Evolutionary conservation across 1,139 yeast species (phyloP).

Genomic region (Geotrichum bryndzae): DNA sequence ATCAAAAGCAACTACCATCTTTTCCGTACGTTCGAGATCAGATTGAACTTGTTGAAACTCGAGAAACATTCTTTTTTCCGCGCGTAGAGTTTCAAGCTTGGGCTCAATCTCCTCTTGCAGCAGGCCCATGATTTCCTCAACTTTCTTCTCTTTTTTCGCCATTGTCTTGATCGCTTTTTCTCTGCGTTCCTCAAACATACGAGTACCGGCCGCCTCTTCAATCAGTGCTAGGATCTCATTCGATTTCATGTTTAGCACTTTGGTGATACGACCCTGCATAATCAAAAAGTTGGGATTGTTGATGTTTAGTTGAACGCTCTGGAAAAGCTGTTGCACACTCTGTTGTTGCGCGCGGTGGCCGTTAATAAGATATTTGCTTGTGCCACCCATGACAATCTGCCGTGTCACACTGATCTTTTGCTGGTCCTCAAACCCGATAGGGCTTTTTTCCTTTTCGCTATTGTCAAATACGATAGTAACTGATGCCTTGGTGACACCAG

Average conservation of each 20-base stretch:
- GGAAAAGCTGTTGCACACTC: constrained; percentile 83
- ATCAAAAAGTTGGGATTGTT: constrained; percentile 94
- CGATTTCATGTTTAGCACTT: constrained; percentile 94
- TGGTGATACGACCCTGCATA: constrained; percentile 98
- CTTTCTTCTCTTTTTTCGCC: constrained; percentile 81
- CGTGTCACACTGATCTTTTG: constrained; percentile 86
- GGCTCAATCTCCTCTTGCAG: constrained; percentile 89
- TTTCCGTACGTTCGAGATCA: constrained; percentile 67
- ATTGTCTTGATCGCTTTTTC: constrained; percentile 89
- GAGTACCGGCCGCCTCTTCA: constrained; percentile 98
- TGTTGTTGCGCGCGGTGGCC: constrained; percentile 97
- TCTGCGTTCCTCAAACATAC: constrained; percentile 89
- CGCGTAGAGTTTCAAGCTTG: constrained; percentile 70
- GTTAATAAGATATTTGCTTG: constrained; percentile 85
- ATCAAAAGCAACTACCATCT: constrained; percentile 75
- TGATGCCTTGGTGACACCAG: constrained; percentile 95
- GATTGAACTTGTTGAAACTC: constrained; percentile 83
- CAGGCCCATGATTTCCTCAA: constrained; percentile 67
- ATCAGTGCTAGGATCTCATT: constrained; percentile 80
- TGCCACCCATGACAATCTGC: constrained; percentile 85
- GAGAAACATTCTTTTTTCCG: constrained; percentile 73
- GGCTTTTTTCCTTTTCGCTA: constrained; percentile 64
- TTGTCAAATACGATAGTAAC: constrained; percentile 95
- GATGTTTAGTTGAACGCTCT: constrained; percentile 89
- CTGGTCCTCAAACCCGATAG: constrained; percentile 80